A percentile compares a stretch with the other conserved stretches of the same genome.
phyloP scores from a whole-genome alignment of 805 yeast genomes.

The Candida sakaeoensis region DNA sequence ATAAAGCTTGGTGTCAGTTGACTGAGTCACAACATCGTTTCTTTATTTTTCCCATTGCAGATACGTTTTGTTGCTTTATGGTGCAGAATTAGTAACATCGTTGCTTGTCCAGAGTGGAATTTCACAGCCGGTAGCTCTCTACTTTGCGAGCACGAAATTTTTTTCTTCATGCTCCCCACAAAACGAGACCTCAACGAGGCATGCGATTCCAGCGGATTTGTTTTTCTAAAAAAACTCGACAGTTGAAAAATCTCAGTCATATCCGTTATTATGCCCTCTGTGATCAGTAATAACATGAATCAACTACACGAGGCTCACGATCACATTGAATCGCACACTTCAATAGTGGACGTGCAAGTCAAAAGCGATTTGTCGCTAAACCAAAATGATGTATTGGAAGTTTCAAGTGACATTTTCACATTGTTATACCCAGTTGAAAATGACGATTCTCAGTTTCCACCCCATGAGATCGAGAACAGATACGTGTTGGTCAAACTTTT shows the following conservation, averaged over 20 bases:
- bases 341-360: conserved; percentile 28
- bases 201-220: conserved; percentile 3
- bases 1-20: too few species aligned
- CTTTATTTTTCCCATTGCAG: too few species aligned
- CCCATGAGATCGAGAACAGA: neutral
- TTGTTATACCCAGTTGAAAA: conserved; percentile 27
- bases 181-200: neutral
- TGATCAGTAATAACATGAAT: conserved; percentile 1
- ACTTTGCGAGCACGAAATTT: too few species aligned
- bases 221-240: too few species aligned
- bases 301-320: neutral
- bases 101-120: too few species aligned
- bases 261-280: conserved; percentile 5
- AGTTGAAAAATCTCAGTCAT: too few species aligned
- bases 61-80: too few species aligned
- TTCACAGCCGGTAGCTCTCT: neutral
- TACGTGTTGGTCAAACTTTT: conserved; percentile 34
- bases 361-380: conserved; percentile 27
- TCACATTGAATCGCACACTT: conserved; percentile 8
- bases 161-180: neutral
- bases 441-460: neutral
- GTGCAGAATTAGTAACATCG: too few species aligned
- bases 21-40: too few species aligned
- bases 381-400: conserved; percentile 24
- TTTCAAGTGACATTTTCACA: conserved; percentile 32